phyloP scores from a whole-genome alignment of 371 early-diverging fungal genomes.

The Quaeritorhiza haematococci region DNA sequence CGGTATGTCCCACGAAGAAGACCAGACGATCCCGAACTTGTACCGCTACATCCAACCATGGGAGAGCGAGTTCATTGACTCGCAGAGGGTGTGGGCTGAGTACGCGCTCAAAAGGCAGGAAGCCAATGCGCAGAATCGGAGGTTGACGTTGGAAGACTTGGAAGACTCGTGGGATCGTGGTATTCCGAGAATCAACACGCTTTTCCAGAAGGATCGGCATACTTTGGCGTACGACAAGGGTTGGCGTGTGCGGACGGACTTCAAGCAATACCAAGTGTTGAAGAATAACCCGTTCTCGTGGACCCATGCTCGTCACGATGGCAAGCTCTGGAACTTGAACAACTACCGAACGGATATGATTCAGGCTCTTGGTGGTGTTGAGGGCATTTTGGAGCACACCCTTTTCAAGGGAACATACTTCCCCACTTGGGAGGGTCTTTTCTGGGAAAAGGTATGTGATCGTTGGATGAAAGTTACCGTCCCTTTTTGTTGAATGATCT shows the following conservation, averaged over 20 bases:
- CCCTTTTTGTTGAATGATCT: neutral
- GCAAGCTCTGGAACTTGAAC: conserved; percentile 95
- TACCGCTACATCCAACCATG: conserved; percentile 97
- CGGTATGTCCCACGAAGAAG: conserved; percentile 97
- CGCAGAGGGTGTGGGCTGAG: conserved; percentile 98
- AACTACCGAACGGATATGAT: conserved; percentile 98
- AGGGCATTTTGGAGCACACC: conserved; percentile 97
- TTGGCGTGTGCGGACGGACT: conserved; percentile 95
- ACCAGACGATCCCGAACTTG: conserved; percentile 94
- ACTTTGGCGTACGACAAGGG: conserved; percentile 98
- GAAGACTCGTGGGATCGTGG: conserved; percentile 99
- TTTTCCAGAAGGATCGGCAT: conserved; percentile 90
- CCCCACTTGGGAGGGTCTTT: conserved; percentile 97
- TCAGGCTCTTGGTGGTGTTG: conserved; percentile 96
- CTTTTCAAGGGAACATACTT: conserved; percentile 96
- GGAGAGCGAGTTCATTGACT: conserved; percentile 97
- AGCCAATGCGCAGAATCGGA: conserved; percentile 91
- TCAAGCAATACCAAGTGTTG: conserved; percentile 93
- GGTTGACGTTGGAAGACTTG: conserved; percentile 92
- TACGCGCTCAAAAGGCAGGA: conserved; percentile 96
- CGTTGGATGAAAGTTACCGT: no score
- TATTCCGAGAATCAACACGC: conserved; percentile 97
- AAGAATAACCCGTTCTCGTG: conserved; percentile 96
- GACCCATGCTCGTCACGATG: conserved; percentile 93
- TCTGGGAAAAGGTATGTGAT: conserved; percentile 86